Evolutionary conservation across 768 basidiomycete genomes (phyloP).

Genomic region (Leucocoprinus birnbaumii): DNA sequence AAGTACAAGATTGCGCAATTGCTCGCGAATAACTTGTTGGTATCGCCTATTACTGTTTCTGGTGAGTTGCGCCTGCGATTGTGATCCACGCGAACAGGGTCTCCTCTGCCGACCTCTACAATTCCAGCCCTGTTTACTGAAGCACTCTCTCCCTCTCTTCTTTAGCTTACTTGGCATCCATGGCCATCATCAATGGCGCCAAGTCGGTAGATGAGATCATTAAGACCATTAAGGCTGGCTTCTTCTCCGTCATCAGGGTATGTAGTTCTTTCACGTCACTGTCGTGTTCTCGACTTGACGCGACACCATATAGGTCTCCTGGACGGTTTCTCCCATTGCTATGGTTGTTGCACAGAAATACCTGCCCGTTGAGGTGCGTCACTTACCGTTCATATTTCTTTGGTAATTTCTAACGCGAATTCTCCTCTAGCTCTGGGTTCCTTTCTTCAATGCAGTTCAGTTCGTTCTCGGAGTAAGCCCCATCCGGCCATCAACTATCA

Average conservation of each 20-base stretch:
- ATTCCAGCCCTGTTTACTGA: neutral
- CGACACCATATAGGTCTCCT: conserved; percentile 82
- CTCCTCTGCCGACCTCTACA: too few relatives aligned
- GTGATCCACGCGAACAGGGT: neutral
- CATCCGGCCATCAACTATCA: neutral
- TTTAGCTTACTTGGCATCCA: conserved; percentile 69
- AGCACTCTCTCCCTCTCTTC: neutral
- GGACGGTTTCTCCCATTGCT: conserved; percentile 75
- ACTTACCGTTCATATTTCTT: neutral
- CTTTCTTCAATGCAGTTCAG: conserved; percentile 79
- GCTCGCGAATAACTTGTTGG: conserved; percentile 69
- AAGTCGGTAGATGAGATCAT: conserved; percentile 59
- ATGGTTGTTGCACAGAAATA: conserved; percentile 78
- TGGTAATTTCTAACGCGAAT: too few relatives aligned
- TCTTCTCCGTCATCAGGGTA: conserved; percentile 73
- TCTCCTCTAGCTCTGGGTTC: conserved; percentile 68
- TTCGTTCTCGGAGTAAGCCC: conserved; percentile 71
- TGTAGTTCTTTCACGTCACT: conserved; percentile 14
- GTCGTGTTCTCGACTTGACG: neutral
- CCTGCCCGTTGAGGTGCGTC: conserved; percentile 67
- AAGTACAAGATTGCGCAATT: conserved; percentile 69
- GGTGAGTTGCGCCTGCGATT: conserved; percentile 37
- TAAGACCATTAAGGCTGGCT: conserved; percentile 68
- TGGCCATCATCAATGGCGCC: conserved; percentile 85
- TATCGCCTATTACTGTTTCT: conserved; percentile 72